Evolutionary conservation across 495 filamentous ascomycete species (phyloP).

Genomic region (Penicillium angulare): DNA sequence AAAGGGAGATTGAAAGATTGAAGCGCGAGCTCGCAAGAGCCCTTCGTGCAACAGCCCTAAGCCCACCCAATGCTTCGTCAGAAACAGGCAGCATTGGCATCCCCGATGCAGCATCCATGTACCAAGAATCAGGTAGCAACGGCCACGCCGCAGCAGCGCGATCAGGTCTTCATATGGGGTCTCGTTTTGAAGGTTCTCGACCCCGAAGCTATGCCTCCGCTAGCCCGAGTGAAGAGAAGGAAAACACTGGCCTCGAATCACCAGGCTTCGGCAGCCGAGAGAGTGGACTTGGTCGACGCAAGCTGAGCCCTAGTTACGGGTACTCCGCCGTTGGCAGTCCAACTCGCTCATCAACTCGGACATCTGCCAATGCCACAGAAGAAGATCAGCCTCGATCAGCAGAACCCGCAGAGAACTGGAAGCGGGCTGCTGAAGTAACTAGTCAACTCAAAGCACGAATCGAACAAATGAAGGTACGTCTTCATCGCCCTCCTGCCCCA

Average conservation of each 20-base stretch:
- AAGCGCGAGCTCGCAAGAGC: slow-evolving; percentile 68
- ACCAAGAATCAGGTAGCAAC: slow-evolving; percentile 34
- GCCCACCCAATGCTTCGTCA: slow-evolving; percentile 32
- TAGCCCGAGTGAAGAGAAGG: slow-evolving; percentile 79
- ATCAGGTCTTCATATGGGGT: slow-evolving; percentile 35
- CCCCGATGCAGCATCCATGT: slow-evolving; percentile 32
- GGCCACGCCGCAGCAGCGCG: slow-evolving; percentile 31
- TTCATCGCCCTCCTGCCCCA: background rate
- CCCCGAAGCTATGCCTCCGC: slow-evolving; percentile 66
- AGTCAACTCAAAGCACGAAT: slow-evolving; percentile 95
- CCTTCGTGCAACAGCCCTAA: slow-evolving; percentile 43
- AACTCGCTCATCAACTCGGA: slow-evolving; percentile 42
- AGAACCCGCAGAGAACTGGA: slow-evolving; percentile 89
- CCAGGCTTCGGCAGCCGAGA: slow-evolving; percentile 35
- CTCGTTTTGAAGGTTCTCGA: slow-evolving; percentile 38
- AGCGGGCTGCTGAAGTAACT: slow-evolving; percentile 96
- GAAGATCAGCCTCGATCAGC: slow-evolving; percentile 38
- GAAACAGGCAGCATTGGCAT: slow-evolving; percentile 37
- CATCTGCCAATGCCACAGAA: slow-evolving; percentile 33
- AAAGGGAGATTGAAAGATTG: slow-evolving; percentile 86
- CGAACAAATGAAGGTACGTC: slow-evolving; percentile 76
- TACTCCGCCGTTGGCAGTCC: slow-evolving; percentile 60
- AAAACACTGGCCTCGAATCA: slow-evolving; percentile 56
- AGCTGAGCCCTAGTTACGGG: slow-evolving; percentile 44
- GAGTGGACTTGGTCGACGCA: slow-evolving; percentile 39